Evolutionary conservation across 2,329 filamentous ascomycete genomes (phyloP).

Genomic region (Xylariaceae sp.): DNA sequence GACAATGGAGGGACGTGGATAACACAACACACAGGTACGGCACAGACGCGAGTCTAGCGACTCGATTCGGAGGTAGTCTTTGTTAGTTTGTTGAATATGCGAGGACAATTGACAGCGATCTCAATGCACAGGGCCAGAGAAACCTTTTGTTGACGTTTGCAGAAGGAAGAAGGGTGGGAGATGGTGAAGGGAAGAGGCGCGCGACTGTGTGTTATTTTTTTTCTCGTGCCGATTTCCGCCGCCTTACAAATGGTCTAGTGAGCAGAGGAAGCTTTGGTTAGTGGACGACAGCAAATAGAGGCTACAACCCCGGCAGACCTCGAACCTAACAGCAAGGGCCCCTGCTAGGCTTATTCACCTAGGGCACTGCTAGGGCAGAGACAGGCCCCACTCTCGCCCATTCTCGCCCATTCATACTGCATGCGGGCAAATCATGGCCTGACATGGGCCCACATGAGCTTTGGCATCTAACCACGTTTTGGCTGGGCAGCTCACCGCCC

Average conservation of each 20-base stretch:
- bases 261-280: constrained; percentile 7
- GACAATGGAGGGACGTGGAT: not conserved
- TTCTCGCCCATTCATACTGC: not conserved
- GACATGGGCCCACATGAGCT: constrained; percentile 15
- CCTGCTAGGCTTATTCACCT: too few relatives aligned
- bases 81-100: not conserved
- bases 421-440: constrained; percentile 7
- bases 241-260: too few relatives aligned
- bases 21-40: not conserved
- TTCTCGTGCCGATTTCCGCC: too few relatives aligned
- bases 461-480: too few relatives aligned
- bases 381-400: too few relatives aligned
- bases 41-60: constrained; percentile 4
- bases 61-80: not conserved
- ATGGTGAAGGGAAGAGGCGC: constrained; percentile 8
- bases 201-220: constrained; percentile 3
- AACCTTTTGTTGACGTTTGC: constrained; percentile 20
- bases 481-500: too few relatives aligned
- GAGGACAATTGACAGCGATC: not conserved
- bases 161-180: not conserved
- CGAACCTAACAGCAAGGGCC: too few relatives aligned
- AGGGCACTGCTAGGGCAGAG: too few relatives aligned
- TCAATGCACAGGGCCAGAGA: not conserved
- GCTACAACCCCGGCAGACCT: too few relatives aligned
- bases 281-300: too few relatives aligned